Percentiles rank a stretch among this genome's conserved stretches.
These are phyloP conservation scores for Kitagawia praeruptora DNA, from an alignment of 129 eudicot genomes.

Conservation along the genomic window DNA sequence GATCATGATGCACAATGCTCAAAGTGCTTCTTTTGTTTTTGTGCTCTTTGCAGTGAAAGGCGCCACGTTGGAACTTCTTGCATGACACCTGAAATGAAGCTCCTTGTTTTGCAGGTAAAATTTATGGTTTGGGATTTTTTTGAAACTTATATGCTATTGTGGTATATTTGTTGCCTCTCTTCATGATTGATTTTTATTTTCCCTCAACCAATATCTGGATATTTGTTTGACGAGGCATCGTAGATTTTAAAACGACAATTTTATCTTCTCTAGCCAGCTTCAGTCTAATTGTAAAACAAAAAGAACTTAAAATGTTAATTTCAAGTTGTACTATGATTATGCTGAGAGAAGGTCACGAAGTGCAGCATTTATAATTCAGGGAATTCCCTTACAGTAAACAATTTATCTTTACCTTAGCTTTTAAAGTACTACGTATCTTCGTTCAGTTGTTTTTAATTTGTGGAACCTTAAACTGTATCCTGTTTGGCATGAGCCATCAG, in stretches of 20 bases:
- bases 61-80: slow-evolving; percentile 77
- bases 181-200: neutral
- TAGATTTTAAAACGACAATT: neutral
- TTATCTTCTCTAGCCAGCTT: neutral
- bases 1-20: slow-evolving; percentile 90
- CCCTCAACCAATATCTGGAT: neutral
- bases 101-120: slow-evolving; percentile 61
- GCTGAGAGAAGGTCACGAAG: neutral
- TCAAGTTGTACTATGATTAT: neutral
- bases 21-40: slow-evolving; percentile 78
- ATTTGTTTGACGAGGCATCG: neutral
- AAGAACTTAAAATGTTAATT: neutral
- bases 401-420: neutral
- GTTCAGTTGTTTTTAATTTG: neutral
- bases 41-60: slow-evolving; percentile 70
- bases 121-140: neutral
- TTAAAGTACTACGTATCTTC: neutral
- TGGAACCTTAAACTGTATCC: neutral
- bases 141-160: neutral
- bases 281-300: neutral
- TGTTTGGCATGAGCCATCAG: neutral
- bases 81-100: slow-evolving; percentile 76
- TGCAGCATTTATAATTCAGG: neutral
- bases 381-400: neutral
- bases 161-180: neutral